Evolutionary conservation across 495 filamentous ascomycete genomes (phyloP), one percentile per base, ranked within the genome.

Genomic region (Talaromyces stipitatus): DNA sequence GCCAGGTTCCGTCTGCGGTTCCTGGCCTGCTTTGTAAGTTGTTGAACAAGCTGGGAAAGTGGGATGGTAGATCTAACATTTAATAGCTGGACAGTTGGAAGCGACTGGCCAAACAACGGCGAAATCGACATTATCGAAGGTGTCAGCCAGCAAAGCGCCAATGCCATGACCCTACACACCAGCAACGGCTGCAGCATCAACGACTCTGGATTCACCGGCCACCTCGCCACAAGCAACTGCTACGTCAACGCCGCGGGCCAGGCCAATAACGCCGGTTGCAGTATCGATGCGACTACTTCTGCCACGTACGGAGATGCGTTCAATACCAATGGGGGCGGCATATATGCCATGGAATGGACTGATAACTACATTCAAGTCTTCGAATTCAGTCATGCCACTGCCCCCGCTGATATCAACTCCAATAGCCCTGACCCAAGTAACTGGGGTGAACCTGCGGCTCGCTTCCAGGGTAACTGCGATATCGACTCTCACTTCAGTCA

Each of bases 111-210:
- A 23, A 66, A 66, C n/a, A 74, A 82, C 60, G 86, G 86, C 56
- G 85, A 90, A 64, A 85, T 89, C 62, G 86, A 90, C 57, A 78
- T 90, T 47, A 85, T 91, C 70, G 87, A 90, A 67, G 82, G 85
- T 36, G 84, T 84, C 51, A 86, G 88, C 72, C 63, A 69, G 24
- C 65, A 72, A 12, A 61, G 70, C 30, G 68, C 69, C 27, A 86
- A 88, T 67, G 72, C 78, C 32, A 83, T 88, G 76, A 80, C 85
- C 38, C 75, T 89, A 4, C 86, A 89, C 74, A 89, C 85, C 32
- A 75, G 72, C 47, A 61, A 74, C 9, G 77, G 74, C 47, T 91
- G 86, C 74, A 67, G 67, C 26, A 82, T 88, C 72, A 55, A 61
- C 20, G 63, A 71, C 58, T 67, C 68, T 6, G 82, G 80, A 50